A percentile compares a stretch with the other conserved stretches of the same genome.
Evolutionary conservation across 140 eudicot genomes (phyloP).

Genomic region (Flaveria floridana): DNA sequence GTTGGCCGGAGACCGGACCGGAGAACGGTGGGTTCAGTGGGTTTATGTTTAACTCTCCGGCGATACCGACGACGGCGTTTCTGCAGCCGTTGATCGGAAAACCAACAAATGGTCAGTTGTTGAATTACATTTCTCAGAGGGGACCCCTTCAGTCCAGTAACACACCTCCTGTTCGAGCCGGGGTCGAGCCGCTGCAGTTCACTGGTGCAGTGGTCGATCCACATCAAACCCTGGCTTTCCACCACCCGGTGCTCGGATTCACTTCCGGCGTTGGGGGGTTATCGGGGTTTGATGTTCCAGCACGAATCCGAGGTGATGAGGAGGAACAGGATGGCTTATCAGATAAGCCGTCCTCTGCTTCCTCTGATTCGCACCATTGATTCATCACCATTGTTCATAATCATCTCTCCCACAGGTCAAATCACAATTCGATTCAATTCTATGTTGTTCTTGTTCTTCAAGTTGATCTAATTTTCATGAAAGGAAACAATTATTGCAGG

Average conservation of each 20-base stretch:
- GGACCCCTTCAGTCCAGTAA: conserved; percentile 98
- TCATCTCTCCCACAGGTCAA: conserved; percentile 40
- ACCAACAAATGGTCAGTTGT: conserved; percentile 44
- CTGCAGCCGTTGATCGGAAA: conserved; percentile 66
- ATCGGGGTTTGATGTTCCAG: conserved; percentile 67
- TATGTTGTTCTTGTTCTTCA: neutral
- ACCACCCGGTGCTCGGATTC: conserved; percentile 44
- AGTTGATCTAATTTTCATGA: neutral
- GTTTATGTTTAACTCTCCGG: conserved; percentile 46
- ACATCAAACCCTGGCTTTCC: conserved; percentile 38
- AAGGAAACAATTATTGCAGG: conserved; percentile 25
- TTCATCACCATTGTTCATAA: conserved; percentile 21
- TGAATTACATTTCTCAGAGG: conserved; percentile 59
- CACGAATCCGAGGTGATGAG: conserved; percentile 80
- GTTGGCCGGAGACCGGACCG: conserved; percentile 46
- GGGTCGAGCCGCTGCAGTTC: conserved; percentile 49
- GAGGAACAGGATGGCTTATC: conserved; percentile 81
- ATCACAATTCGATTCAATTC: neutral
- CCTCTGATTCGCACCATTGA: conserved; percentile 92
- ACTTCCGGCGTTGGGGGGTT: conserved; percentile 47
- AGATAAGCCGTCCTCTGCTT: conserved; percentile 80
- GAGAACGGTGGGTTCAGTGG: conserved; percentile 31
- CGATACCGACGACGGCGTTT: conserved; percentile 33
- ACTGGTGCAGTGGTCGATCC: conserved; percentile 37
- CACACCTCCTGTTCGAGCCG: conserved; percentile 75